Base-by-base conservation (phyloP, 73 alveolate species). In the Paramecium octaurelia region DNA sequence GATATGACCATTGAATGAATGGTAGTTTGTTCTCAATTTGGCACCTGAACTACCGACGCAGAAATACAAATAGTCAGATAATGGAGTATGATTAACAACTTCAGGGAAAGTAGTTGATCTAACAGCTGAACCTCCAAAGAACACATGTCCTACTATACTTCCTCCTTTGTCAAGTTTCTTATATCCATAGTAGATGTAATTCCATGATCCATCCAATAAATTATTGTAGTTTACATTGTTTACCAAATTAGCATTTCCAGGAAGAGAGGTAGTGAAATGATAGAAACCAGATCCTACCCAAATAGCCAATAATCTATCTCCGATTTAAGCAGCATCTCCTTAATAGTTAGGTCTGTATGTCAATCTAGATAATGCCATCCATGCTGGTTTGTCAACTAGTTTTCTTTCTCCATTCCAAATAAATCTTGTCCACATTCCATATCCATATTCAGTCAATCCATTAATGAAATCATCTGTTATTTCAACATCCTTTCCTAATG, bases 191-290 rank as follows among this genome's bases (percentile, higher is more conserved):
- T 24, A 80, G 23, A 80, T 80, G 29, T 80, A 80, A 46, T 80
- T 80, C 91, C 91, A 80, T 80, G 20, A 46, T 44, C 91, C 91
- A 80, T 80, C 91, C 29, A 80, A 80, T 73, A 80, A 43, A n/a
- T 43, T 10, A 20, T 44, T 44, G 27, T 43, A 80, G 3, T 44
- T 9, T n/a, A 80, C 48, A 46, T 80, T 80, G 4, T 80, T 7
- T 23, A 9, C 14, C 6, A 75, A 59, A 75, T 34, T 36, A 42
- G 18, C 23, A 10, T 36, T 75, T 75, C 88, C 88, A n/a, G 88
- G 64, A 0, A 24, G 2, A 14, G 38, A 38, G 2, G 88, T 75
- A 42, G 36, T 10, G 75, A 80, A 80, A 44, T 80, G 75, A 35
- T 24, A 80, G 75, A 80, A 80, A 43, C 76, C 43, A 44, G n/a